Base-by-base conservation (phyloP, 2,329 filamentous ascomycete genomes). In the Diaporthe vaccinii region DNA sequence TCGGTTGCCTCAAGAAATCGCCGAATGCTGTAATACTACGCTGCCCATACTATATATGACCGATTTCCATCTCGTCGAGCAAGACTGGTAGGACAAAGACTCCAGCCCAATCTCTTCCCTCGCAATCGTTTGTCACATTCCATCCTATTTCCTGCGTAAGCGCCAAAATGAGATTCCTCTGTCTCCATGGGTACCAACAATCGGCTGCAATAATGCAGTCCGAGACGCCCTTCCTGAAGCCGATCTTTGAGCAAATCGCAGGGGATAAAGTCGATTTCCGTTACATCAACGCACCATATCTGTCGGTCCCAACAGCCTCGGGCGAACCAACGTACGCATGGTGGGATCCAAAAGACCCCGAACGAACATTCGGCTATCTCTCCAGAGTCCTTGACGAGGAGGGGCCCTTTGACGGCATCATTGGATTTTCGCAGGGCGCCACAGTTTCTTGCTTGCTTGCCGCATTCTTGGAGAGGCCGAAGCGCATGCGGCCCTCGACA, bases 381-480 rank as follows among this genome's bases (percentile, higher is more conserved):
- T n/a, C 57, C 57, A 59, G 20, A 39, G 22, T 39, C 9, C 34
- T 59, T 59, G 57, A 59, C 2, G 10, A 59, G 57, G 10, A 59
- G 20, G 57, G 57, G 2, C 85, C 57, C 8, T 85, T 89, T 74
- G 86, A 88, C 75, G 90, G 88, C 3, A 87, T 92, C 62, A 85
- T 92, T 28, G 90, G 90, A 1, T 92, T 91, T 78, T 91, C 89
- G 0, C 90, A 92, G 79, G 90, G 90, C 4, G 89, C 90, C 2
- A 88, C 87, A 0, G 85, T 89, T n/a, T 4, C 57, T 17, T 59
- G 57, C 57, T 34, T 59, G 57, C 57, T 59, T 39, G 57, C 57
- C 4, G 57, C 57, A 2, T 59, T 59, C 57, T 9, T 59, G 57
- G 57, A 59, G 34, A 59, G 57, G 6, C 57, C 57, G 10, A 36